Base-by-base conservation (phyloP, 2,329 filamentous ascomycete species). In the Cordyceps fumosorosea region DNA sequence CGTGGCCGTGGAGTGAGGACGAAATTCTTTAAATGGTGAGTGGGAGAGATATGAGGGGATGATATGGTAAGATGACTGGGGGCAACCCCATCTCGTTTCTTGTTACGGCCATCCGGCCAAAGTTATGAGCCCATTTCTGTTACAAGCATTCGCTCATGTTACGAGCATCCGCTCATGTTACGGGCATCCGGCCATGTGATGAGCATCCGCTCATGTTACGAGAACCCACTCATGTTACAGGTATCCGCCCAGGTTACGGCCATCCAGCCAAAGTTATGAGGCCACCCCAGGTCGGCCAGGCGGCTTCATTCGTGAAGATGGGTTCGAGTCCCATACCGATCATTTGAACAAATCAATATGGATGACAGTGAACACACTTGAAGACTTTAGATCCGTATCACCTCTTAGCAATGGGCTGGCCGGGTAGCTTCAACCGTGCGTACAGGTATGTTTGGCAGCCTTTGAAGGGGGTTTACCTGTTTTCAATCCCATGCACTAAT, bases 281-380 rank as follows among this genome's bases (percentile, higher is more conserved):
- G n/a, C 34, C 34, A 37, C 34, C 11, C 11, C 48, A 51, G 48
- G 50, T 52, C 50, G 50, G 50, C 50, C 50, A 52, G 50, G 50
- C 50, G 50, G 50, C 50, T 52, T 52, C 50, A 52, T 32, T 34
- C 50, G 50, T 52, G 50, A 52, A 52, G 50, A 52, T 52, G 50
- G 50, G 50, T 52, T 52, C 50, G 50, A 52, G 26, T 22, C 50
- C 50, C 50, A 52, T 52, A 52, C 50, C 26, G 26, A 52, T 52
- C 50, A 52, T 52, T 32, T 55, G 32, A 11, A 63, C 20, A 64
- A 29, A 29, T 29, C 26, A 29, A 3, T 29, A 29, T 29, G 26
- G 26, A 29, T 37, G 5, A 37, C 6, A 37, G 44, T 47, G n/a
- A n/a, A n/a, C n/a, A n/a, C n/a, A n/a, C n/a, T n/a, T n/a, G 26